Base-by-base conservation (phyloP, 2,329 filamentous ascomycete genomes). In the Cytospora mali region DNA sequence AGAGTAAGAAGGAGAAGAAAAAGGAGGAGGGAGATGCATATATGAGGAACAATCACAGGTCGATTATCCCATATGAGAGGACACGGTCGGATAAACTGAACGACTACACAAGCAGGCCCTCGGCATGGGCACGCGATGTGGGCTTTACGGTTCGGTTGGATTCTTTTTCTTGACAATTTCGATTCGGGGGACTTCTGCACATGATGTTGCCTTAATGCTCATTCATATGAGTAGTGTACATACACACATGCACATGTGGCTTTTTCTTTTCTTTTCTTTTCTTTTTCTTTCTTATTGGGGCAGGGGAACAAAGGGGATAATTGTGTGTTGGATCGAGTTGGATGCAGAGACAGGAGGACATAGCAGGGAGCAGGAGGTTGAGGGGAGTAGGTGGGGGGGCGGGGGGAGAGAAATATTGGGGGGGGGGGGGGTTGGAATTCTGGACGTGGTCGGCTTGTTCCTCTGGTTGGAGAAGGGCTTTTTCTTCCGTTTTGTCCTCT, bases 11-110 rank as follows among this genome's bases (percentile, higher is more conserved):
- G 5, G 18, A 18, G n/a, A 23, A 23, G 16, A 23, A n/a, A 46
- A 18, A 46, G 10, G 5, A 46, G 7, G 10, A 53, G 10, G 7
- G 23, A 28, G 4, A 28, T 23, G 13, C 18, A 18, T 46, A 14
- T 33, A 56, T 58, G 27, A n/a, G 56, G 48, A 55, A 62, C 49
- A 21, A 23, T 23, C n/a, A 46, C n/a, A 23, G 42, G 21, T 46
- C 10, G 13, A 21, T 18, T n/a, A 10, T 46, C 42, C n/a, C 14
- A 46, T 10, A 23, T 9, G 4, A 23, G 9, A 23, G n/a, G n/a
- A 46, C 10, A 23, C n/a, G n/a, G 42, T 23, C n/a, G 42, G 42
- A 46, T 23, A 23, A 21, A 46, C 42, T n/a, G 42, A 23, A 46
- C 42, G 42, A 46, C 42, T n/a, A n/a, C 42, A 23, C 42, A 11